Evolutionary conservation across 495 filamentous ascomycete genomes (phyloP).

Genomic region (Penicillium salamii): DNA sequence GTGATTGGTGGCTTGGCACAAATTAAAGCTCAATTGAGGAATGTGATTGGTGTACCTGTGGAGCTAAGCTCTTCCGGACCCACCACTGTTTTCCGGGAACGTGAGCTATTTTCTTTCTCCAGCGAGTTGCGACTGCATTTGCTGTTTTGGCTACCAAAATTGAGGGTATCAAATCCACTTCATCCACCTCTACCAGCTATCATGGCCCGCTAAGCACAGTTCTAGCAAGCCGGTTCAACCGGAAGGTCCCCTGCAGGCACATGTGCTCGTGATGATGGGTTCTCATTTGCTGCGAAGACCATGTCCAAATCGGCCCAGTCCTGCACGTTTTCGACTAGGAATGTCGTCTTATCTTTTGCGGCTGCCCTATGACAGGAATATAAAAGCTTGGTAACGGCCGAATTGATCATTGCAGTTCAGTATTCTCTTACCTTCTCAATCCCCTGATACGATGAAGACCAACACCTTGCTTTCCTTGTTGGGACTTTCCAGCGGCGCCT

Average conservation of each 20-base stretch:
- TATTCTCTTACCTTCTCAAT: background rate
- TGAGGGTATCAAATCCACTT: background rate
- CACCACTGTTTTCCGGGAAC: background rate
- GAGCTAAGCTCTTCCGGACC: background rate
- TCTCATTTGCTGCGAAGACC: background rate
- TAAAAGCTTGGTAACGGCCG: background rate
- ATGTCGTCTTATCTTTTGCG: background rate
- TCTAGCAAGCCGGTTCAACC: background rate
- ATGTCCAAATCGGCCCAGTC: background rate
- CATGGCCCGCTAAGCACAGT: background rate
- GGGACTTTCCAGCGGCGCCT: conserved; percentile 21
- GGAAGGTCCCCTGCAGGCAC: background rate
- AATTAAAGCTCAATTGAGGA: background rate
- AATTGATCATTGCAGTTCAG: background rate
- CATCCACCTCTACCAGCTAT: background rate
- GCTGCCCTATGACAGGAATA: background rate
- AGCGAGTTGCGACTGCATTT: too few species aligned
- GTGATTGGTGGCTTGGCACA: conserved; percentile 5
- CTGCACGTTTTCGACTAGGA: background rate
- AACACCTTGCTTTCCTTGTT: conserved; percentile 21
- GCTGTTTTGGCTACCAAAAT: too few species aligned
- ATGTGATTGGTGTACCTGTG: conserved; percentile 7
- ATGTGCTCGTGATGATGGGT: background rate
- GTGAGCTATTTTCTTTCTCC: background rate
- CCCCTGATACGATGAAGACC: conserved; percentile 17